phyloP scores from a whole-genome alignment of 352 stramenopile species.

The Phytophthora podocarpi region DNA sequence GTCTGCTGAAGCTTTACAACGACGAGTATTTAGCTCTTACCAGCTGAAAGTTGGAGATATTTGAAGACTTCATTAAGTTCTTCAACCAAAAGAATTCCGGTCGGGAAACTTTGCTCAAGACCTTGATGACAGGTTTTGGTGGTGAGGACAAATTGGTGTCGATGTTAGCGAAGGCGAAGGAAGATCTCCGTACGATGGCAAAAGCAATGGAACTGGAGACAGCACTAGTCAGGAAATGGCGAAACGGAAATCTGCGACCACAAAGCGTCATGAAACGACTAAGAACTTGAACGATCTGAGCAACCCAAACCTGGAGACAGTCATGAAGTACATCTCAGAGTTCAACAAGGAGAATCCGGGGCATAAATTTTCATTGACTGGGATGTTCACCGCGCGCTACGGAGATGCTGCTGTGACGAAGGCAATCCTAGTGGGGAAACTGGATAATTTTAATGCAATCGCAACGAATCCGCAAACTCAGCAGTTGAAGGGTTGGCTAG shows the following conservation, averaged over 20 bases:
- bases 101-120: background rate
- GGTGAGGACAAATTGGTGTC: background rate
- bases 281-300: background rate
- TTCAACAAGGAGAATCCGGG: constrained; percentile 6
- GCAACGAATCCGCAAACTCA: background rate
- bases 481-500: background rate
- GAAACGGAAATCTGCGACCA: background rate
- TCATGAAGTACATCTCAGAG: background rate
- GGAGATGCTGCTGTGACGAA: background rate
- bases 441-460: background rate
- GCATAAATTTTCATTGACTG: background rate
- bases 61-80: background rate
- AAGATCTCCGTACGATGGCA: background rate
- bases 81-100: background rate
- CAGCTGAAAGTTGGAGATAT: background rate
- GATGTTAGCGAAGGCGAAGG: background rate
- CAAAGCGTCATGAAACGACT: background rate
- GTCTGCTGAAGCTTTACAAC: background rate
- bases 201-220: background rate
- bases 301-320: background rate
- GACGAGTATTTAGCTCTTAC: background rate
- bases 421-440: background rate
- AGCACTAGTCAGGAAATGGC: background rate
- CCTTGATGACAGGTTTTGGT: constrained; percentile 2
- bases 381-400: background rate